These are phyloP conservation scores for Yamadazyma atlantica DNA, from an alignment of 1,139 yeast genomes.

Conservation along the genomic window DNA sequence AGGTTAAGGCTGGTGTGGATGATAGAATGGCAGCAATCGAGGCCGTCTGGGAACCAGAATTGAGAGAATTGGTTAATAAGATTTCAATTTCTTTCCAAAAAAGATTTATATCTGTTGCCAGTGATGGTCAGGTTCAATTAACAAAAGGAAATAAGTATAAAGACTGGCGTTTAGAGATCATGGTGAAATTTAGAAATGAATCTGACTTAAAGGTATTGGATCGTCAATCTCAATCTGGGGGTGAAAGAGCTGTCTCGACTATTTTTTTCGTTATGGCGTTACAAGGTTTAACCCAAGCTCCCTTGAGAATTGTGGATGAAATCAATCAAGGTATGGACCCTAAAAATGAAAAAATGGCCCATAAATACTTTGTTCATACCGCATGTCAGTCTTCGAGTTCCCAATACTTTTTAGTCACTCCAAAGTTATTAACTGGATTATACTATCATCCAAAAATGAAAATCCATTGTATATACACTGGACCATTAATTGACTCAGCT, in stretches of 20 bases:
- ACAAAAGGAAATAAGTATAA: constrained; percentile 54
- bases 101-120: constrained; percentile 73
- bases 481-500: constrained; percentile 36
- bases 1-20: constrained; percentile 24
- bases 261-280: constrained; percentile 86
- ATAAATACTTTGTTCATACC: constrained; percentile 78
- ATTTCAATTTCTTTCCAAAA: constrained; percentile 65
- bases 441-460: constrained; percentile 81
- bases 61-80: constrained; percentile 47
- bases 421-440: constrained; percentile 79
- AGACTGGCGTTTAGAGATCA: constrained; percentile 82
- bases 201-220: constrained; percentile 71
- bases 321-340: constrained; percentile 99
- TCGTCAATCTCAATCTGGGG: constrained; percentile 93
- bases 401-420: constrained; percentile 91
- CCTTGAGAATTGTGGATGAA: constrained; percentile 95
- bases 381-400: constrained; percentile 66
- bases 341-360: constrained; percentile 84
- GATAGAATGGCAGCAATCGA: constrained; percentile 40
- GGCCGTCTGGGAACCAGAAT: constrained; percentile 57
- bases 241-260: constrained; percentile 95
- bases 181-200: constrained; percentile 81
- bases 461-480: constrained; percentile 85
- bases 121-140: constrained; percentile 76
- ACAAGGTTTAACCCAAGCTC: constrained; percentile 88